Conservation (phyloP, 106 monocot species). For the Platanthera guangdongensis region DNA sequence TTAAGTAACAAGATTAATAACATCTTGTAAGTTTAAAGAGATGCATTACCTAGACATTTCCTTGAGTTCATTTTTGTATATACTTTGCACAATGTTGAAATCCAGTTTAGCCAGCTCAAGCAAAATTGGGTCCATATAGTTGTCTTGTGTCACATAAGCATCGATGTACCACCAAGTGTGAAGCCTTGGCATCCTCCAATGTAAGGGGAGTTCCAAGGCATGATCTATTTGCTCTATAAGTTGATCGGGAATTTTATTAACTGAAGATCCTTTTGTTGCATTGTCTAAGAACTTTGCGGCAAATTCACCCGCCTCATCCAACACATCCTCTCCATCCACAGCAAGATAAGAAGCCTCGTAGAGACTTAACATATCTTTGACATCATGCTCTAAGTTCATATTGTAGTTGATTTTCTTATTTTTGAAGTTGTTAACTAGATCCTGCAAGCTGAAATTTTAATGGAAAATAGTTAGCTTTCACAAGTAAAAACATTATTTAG, state of each 20-base stretch:
- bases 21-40: neutral
- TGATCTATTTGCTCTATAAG: slow-evolving; percentile 20
- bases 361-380: slow-evolving; percentile 19
- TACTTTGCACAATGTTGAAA: slow-evolving; percentile 35
- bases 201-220: slow-evolving; percentile 44
- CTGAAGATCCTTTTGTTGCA: neutral
- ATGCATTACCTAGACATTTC: slow-evolving; percentile 19
- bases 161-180: slow-evolving; percentile 41
- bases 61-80: slow-evolving; percentile 29
- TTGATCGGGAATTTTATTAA: neutral
- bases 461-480: no score
- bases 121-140: slow-evolving; percentile 15
- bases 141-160: slow-evolving; percentile 15
- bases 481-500: no score
- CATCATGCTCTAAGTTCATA: neutral
- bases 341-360: slow-evolving; percentile 33
- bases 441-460: neutral
- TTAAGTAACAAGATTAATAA: neutral
- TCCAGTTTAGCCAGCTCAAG: slow-evolving; percentile 54
- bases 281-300: slow-evolving; percentile 1
- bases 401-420: slow-evolving; percentile 9
- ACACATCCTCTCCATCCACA: slow-evolving; percentile 17
- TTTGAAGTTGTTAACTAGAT: slow-evolving; percentile 12
- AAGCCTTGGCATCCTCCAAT: slow-evolving; percentile 42
- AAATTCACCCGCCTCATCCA: slow-evolving; percentile 20